phyloP scores from a whole-genome alignment of 192 early-diverging fungal genomes.

The Chytriomyces hyalinus region DNA sequence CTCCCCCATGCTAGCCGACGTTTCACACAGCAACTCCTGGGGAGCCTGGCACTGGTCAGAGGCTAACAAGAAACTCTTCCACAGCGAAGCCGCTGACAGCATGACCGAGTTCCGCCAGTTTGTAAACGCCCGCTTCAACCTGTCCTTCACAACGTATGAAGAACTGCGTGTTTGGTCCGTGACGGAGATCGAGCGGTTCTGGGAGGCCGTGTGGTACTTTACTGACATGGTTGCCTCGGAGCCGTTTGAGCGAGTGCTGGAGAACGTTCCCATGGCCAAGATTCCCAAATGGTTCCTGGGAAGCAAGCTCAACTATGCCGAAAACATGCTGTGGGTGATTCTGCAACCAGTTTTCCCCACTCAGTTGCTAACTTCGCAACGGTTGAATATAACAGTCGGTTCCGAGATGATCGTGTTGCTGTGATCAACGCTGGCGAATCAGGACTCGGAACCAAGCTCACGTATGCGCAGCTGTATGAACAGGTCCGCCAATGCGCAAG shows the following conservation, averaged over 20 bases:
- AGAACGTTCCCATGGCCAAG: slow-evolving; percentile 77
- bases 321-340: slow-evolving; percentile 67
- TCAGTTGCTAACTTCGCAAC: slow-evolving; percentile 40
- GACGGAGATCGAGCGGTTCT: slow-evolving; percentile 76
- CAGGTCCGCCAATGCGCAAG: slow-evolving; percentile 72
- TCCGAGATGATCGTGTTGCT: slow-evolving; percentile 41
- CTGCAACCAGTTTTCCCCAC: slow-evolving; percentile 48
- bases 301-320: slow-evolving; percentile 86
- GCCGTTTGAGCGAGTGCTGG: slow-evolving; percentile 63
- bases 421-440: slow-evolving; percentile 55
- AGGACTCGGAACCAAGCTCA: slow-evolving; percentile 43
- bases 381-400: slow-evolving; percentile 5
- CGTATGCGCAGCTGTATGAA: slow-evolving; percentile 74
- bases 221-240: slow-evolving; percentile 60
- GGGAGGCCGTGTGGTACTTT: slow-evolving; percentile 86
- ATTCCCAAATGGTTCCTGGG: slow-evolving; percentile 94
- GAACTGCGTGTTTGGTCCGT: slow-evolving; percentile 88
- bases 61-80: too few relatives aligned
- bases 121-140: slow-evolving; percentile 70
- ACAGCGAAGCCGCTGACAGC: not conserved
- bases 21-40: not conserved
- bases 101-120: slow-evolving; percentile 63
- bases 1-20: too few relatives aligned
- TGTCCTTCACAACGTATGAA: slow-evolving; percentile 73
- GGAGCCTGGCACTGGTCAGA: not conserved